Conservation (phyloP, 331 rosid genomes). For the Arachis monticola region DNA sequence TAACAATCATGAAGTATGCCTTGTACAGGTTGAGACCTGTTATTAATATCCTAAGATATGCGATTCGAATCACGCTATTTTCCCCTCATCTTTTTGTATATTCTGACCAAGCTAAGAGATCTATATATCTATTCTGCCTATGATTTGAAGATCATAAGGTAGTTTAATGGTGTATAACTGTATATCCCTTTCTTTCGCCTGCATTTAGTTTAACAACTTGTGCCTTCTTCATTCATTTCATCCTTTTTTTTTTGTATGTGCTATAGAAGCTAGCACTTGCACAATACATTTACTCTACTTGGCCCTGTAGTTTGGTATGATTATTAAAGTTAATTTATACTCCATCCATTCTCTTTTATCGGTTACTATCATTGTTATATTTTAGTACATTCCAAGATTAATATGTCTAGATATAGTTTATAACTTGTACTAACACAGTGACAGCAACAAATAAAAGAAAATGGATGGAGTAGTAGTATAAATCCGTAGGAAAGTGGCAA, state of each 20-base stretch:
- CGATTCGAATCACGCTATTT: not conserved
- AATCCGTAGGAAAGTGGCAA: not conserved
- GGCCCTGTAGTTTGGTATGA: too few species aligned
- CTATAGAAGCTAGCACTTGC: too few species aligned
- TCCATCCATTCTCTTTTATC: too few species aligned
- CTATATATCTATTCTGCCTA: constrained; percentile 19
- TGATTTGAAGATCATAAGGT: not conserved
- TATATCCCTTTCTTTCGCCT: not conserved
- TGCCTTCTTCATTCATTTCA: not conserved
- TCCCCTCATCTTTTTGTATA: not conserved
- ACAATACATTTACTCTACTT: too few species aligned
- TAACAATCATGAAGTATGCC: constrained; percentile 20
- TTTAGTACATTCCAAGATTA: too few species aligned
- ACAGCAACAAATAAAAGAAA: too few species aligned
- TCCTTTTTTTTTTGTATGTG: too few species aligned
- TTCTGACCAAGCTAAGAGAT: constrained; percentile 1
- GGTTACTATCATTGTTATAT: too few species aligned
- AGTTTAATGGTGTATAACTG: not conserved
- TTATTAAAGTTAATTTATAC: too few species aligned
- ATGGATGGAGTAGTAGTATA: too few species aligned
- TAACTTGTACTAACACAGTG: too few species aligned
- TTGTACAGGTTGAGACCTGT: not conserved
- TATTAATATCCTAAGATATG: not conserved
- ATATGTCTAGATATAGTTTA: too few species aligned
- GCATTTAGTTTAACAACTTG: not conserved